These are phyloP conservation scores for Ruellia speciosa DNA, from an alignment of 305 asterid species.

Conservation along the genomic window DNA sequence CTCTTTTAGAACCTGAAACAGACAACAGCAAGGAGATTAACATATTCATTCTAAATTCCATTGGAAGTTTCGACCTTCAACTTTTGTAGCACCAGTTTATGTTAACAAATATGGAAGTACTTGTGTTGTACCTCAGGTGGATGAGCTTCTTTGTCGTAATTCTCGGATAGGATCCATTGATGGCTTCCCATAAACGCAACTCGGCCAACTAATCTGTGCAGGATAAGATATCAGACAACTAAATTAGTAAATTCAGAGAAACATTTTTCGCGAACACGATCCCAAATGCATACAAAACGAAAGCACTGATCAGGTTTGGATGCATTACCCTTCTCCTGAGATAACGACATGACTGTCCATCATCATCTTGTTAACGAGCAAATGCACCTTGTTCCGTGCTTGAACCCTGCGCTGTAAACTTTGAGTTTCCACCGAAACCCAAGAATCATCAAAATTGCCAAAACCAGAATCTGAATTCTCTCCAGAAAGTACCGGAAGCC, in stretches of 20 bases:
- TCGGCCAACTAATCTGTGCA: constrained; percentile 68
- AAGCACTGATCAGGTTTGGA: not conserved
- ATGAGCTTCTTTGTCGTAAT: constrained; percentile 37
- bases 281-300: not conserved
- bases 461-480: constrained; percentile 10
- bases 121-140: constrained; percentile 63
- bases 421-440: constrained; percentile 27
- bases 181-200: constrained; percentile 78
- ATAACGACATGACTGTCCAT: constrained; percentile 66
- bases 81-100: no score
- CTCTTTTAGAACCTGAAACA: constrained; percentile 52
- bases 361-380: constrained; percentile 88
- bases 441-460: constrained; percentile 18
- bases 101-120: no score
- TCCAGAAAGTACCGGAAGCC: constrained; percentile 21
- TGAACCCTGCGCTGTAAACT: constrained; percentile 16
- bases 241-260: constrained; percentile 14
- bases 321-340: constrained; percentile 76
- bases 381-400: constrained; percentile 43
- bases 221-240: no score
- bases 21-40: not conserved
- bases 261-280: no score
- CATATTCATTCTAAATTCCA: no score
- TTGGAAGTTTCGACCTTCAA: no score
- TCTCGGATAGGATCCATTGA: constrained; percentile 63